A percentile compares a stretch with the other conserved stretches of the same genome.
Evolutionary conservation across 495 filamentous ascomycete species (phyloP).

Genomic region (Patellaria atrata): DNA sequence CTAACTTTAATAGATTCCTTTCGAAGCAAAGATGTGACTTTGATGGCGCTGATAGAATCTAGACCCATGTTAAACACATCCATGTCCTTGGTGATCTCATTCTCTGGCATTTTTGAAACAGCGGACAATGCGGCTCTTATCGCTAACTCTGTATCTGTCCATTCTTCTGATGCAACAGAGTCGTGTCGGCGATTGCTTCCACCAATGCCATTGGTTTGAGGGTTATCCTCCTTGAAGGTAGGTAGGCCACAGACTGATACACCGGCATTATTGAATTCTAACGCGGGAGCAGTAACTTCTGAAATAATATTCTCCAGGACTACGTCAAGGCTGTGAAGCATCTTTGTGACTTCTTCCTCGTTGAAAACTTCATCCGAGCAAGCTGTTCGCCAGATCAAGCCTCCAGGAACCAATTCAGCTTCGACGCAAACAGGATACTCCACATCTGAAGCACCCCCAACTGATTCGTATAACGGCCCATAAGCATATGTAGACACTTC

Average conservation of each 20-base stretch:
- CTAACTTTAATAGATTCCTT: conserved; percentile 41
- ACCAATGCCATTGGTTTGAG: background rate
- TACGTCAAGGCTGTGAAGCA: conserved; percentile 41
- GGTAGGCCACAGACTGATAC: conserved; percentile 40
- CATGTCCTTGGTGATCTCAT: conserved; percentile 44
- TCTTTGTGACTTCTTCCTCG: conserved; percentile 24
- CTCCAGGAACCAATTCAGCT: conserved; percentile 44
- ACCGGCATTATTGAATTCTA: conserved; percentile 34
- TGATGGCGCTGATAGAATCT: conserved; percentile 82
- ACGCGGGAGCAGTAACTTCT: conserved; percentile 31
- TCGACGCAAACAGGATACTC: conserved; percentile 74
- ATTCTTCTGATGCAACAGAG: conserved; percentile 13
- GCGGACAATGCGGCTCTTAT: conserved; percentile 50
- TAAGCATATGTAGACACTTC: background rate
- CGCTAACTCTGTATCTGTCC: conserved; percentile 32
- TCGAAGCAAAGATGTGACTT: conserved; percentile 48
- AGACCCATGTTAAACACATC: conserved; percentile 77
- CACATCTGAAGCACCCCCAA: conserved; percentile 44
- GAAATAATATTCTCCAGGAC: conserved; percentile 39
- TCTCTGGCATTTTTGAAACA: conserved; percentile 44
- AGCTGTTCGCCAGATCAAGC: conserved; percentile 52
- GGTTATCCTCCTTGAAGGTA: conserved; percentile 18
- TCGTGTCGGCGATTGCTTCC: no score
- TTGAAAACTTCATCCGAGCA: conserved; percentile 43
- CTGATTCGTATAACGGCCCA: conserved; percentile 37